A percentile compares a stretch with the other conserved stretches of the same genome.
phyloP scores from a whole-genome alignment of 2,329 filamentous ascomycete genomes.

The Cadophora malorum region DNA sequence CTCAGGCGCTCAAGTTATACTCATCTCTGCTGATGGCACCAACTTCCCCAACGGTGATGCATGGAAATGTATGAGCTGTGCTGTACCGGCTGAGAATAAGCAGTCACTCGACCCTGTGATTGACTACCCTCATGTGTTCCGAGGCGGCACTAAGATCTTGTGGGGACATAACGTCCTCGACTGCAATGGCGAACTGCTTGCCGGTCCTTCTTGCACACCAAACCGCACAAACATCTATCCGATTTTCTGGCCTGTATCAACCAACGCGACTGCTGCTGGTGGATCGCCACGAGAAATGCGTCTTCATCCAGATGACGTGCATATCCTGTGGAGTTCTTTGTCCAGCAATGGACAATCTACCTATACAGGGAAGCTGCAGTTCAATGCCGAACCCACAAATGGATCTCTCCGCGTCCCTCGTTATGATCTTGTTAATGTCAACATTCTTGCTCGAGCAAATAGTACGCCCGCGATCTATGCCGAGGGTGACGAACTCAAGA shows the following conservation, averaged over 20 bases:
- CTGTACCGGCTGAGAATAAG: background rate
- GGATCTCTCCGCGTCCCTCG: background rate
- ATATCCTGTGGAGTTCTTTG: background rate
- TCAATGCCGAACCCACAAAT: background rate
- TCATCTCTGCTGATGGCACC: background rate
- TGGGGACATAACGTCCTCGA: background rate
- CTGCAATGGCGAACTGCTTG: background rate
- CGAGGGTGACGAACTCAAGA: background rate
- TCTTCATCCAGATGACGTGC: background rate
- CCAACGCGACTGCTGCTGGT: background rate
- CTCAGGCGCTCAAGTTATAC: background rate
- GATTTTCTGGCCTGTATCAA: background rate
- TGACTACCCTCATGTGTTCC: background rate
- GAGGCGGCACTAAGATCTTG: background rate
- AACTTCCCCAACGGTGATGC: background rate
- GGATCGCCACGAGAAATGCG: background rate
- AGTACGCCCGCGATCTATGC: background rate
- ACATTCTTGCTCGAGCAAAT: background rate
- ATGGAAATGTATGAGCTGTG: background rate
- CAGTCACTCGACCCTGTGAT: background rate
- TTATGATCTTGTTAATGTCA: background rate
- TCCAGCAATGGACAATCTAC: background rate
- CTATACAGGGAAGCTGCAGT: background rate
- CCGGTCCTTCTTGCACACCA: background rate
- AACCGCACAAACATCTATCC: background rate